Evolutionary conservation across 176 grass and related monocot species (phyloP), one percentile per base, ranked within the genome.

Genomic region (Musa itinerans): DNA sequence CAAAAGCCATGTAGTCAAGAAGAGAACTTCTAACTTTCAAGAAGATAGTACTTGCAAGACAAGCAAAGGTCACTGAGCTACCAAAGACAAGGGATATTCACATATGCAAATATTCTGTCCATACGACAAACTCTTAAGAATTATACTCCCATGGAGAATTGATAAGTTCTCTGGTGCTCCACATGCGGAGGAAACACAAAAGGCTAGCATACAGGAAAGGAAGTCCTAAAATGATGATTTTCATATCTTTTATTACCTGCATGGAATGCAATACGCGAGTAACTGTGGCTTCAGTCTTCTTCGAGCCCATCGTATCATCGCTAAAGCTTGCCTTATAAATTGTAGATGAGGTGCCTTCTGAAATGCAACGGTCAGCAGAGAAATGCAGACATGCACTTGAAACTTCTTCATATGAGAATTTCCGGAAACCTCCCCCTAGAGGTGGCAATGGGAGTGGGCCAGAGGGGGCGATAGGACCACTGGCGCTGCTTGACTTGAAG

Each of bases 401-500:
- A 76, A 99, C 55, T 67, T 95, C 96, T 27, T 95, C 85, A 52
- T 81, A 86, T 61, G 91, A 99, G 71, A 94, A 94, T 53, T 84
- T 92, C 62, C 87, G 84, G 71, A 92, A 80, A 9, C 81, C 86
- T 72, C 54, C 80, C 62, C 81, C 85, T 73, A 80, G 78, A 21
- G 69, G 96, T 68, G 96, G 96, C 69, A 99, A 79, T 63, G 96
- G 96, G 34, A 94, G 84, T 76, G 90, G 96, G 27, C 96, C 91
- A 56, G 96, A 99, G 63, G 81, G 52, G 20, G 52, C 43, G 21
- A 72, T 65, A 21, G 75, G 80, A 53, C 71, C 80, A 49, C 79
- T 78, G 50, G 81, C 80, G 29, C 89, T 91, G 68, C 77, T 89
- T 27, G 54, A 76, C 71, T 95, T 99, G 83, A 89, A 92, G 80